Evolutionary conservation across 1,284 basidiomycete genomes (phyloP).

Genomic region (Testicularia cyperi): DNA sequence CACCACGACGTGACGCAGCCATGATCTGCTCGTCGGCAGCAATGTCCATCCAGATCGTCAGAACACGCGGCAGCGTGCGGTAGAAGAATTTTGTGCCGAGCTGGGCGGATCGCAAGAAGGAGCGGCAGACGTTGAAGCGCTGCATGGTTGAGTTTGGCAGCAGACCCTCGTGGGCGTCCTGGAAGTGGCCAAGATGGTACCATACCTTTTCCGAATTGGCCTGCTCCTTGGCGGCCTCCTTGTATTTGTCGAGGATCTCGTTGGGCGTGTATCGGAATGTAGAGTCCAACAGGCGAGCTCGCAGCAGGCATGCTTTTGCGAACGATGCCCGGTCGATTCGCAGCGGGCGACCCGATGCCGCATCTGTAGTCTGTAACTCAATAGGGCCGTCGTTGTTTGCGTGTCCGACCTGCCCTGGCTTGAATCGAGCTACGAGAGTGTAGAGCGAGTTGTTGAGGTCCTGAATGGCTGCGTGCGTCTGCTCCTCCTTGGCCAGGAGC

Average conservation of each 20-base stretch:
- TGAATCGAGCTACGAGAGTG: constrained; percentile 17
- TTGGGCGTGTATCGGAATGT: constrained; percentile 76
- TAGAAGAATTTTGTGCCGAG: constrained; percentile 94
- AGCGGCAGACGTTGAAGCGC: constrained; percentile 66
- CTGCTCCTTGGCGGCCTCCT: constrained; percentile 62
- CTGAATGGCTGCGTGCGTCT: constrained; percentile 81
- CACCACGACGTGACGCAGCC: constrained; percentile 36
- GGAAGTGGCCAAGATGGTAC: constrained; percentile 42
- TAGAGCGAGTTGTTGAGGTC: constrained; percentile 79
- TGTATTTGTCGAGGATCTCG: constrained; percentile 64
- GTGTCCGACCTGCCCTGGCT: constrained; percentile 12
- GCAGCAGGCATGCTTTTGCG: constrained; percentile 76
- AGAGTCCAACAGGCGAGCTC: constrained; percentile 89
- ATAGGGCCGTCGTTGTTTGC: constrained; percentile 9
- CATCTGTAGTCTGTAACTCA: constrained; percentile 20
- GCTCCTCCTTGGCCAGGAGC: constrained; percentile 76
- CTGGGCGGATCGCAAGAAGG: constrained; percentile 75
- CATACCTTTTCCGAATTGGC: constrained; percentile 65
- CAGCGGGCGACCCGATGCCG: constrained; percentile 8
- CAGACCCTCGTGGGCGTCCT: constrained; percentile 60
- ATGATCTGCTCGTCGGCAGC: constrained; percentile 67
- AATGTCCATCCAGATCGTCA: constrained; percentile 93
- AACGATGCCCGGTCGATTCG: constrained; percentile 18
- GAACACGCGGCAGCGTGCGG: constrained; percentile 87
- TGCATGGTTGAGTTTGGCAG: constrained; percentile 61